Base-by-base conservation (phyloP, 192 early-diverging fungal genomes). In the Coemansia brasiliensis region DNA sequence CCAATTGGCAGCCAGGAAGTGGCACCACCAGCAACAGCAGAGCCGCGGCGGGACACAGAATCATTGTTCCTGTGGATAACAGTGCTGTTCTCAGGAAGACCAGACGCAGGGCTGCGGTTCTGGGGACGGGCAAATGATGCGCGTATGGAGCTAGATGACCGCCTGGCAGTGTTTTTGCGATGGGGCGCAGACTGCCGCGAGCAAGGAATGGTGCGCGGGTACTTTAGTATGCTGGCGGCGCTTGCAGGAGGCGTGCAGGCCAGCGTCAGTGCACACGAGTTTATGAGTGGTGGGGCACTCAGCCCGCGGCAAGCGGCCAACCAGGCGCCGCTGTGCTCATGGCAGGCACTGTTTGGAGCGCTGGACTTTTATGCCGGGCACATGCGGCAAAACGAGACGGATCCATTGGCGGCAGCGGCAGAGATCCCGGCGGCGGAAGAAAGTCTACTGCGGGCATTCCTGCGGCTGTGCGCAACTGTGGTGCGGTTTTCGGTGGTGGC, bases 141-240 rank as follows among this genome's bases (percentile, higher is more conserved):
- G 32, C 55, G 63, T 5, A 48, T 58, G 2, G 73, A 79, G 27
- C 57, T 62, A 17, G 83, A 85, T 54, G 77, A 83, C 41, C 72
- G 87, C 16, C 67, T 86, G 43, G 69, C 82, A 9, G 69, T 79
- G 37, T 88, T 91, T 46, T 48, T 87, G 55, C 82, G 85, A 46
- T 90, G 87, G 87, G 81, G 79, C 12, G 63, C 81, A 0, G 79
- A 83, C 55, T 77, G 83, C 59, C 83, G 83, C 57, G 83, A 84
- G 46, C 76, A 71, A 17, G 78, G 83, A 6, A 86, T 87, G 62
- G 74, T 86, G 5, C 79, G 84, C 11, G 84, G 87, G 2, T 93
- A 90, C 67, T 84, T 93, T 48, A 83, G 92, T 57, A 88, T 94
- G 81, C 74, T 98, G 13, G 83, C 87, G 16, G 84, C 94, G 0